Conservation (phyloP, 2,329 filamentous ascomycete species). For the Colletotrichum horii region DNA sequence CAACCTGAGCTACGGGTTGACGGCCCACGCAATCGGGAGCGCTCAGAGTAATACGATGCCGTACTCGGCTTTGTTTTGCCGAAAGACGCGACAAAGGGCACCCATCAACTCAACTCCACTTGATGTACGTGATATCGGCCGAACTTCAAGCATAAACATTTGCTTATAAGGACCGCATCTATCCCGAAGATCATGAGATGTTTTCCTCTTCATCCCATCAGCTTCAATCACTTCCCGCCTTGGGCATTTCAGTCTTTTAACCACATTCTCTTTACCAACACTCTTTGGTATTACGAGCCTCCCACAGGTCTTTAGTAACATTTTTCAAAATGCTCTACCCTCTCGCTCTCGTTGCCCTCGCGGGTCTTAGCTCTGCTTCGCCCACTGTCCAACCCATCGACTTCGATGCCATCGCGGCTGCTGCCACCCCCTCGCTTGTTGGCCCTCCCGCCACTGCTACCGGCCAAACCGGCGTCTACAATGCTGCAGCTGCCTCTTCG, state of each 20-base stretch:
- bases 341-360: conserved; percentile 4
- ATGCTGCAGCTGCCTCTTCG: background rate
- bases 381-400: background rate
- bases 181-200: background rate
- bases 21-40: background rate
- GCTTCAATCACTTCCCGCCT: background rate
- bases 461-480: conserved; percentile 2
- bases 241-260: background rate
- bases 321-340: background rate
- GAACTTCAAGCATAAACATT: too few relatives aligned
- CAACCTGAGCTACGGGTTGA: background rate
- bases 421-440: background rate
- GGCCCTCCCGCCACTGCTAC: conserved; percentile 1
- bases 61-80: conserved; percentile 2
- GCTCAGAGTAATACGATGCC: background rate
- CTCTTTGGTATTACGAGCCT: background rate
- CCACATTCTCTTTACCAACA: background rate
- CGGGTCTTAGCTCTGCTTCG: conserved; percentile 1
- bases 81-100: background rate
- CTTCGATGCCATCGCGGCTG: background rate
- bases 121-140: background rate
- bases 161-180: background rate
- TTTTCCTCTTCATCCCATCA: background rate
- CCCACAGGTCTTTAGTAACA: background rate
- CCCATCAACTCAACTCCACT: background rate